phyloP scores from a whole-genome alignment of 1,139 yeast species.

The Hyphopichia burtonii region DNA sequence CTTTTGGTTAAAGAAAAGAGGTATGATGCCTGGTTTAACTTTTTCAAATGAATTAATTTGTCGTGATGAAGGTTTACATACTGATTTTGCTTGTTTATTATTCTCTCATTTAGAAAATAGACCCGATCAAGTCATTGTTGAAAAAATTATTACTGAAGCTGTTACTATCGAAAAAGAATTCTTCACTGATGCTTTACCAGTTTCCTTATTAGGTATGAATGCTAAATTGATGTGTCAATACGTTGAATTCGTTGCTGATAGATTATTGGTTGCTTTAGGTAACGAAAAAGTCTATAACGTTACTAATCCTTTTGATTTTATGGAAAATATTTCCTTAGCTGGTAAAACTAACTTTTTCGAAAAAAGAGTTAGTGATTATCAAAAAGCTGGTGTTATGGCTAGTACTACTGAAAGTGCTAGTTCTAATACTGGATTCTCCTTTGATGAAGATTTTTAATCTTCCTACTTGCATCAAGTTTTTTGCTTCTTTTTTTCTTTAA shows the following conservation, averaged over 20 bases:
- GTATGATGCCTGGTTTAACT: constrained; percentile 97
- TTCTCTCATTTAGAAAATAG: constrained; percentile 91
- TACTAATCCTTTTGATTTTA: constrained; percentile 93
- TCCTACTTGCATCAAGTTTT: neutral
- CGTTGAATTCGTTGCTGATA: constrained; percentile 96
- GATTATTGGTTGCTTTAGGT: constrained; percentile 86
- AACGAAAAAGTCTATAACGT: constrained; percentile 85
- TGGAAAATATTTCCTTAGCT: constrained; percentile 96
- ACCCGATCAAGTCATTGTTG: constrained; percentile 76
- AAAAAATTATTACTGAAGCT: constrained; percentile 89
- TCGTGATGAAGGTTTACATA: constrained; percentile 98
- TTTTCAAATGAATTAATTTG: constrained; percentile 95
- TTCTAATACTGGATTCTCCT: constrained; percentile 35
- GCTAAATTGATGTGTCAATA: constrained; percentile 91
- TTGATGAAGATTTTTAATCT: constrained; percentile 48
- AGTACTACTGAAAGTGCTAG: constrained; percentile 23
- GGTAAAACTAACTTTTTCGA: constrained; percentile 99
- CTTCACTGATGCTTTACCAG: constrained; percentile 92
- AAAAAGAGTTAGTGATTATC: constrained; percentile 98
- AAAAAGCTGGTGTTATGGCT: constrained; percentile 98
- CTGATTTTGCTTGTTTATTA: constrained; percentile 95
- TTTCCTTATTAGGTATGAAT: constrained; percentile 91
- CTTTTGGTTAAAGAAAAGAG: constrained; percentile 97
- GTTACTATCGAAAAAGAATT: constrained; percentile 92
- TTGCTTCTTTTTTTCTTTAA: neutral